Percentiles rank a stretch among this genome's conserved stretches.
phyloP scores from a whole-genome alignment of 2,329 filamentous ascomycete genomes.

The Colletotrichum costaricense region DNA sequence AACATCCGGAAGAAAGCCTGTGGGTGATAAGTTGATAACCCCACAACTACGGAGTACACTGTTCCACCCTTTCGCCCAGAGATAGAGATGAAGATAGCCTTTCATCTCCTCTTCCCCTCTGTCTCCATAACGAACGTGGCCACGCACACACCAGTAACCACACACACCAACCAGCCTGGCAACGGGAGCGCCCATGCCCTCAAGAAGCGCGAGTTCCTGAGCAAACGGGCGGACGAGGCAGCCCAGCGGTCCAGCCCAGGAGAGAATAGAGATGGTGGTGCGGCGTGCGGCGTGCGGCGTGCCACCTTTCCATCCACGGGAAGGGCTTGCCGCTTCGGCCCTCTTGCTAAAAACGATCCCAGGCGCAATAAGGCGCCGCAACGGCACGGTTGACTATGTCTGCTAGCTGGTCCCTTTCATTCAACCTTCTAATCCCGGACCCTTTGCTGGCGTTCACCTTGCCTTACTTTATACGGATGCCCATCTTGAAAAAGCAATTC shows the following conservation, averaged over 20 bases:
- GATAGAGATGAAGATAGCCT: background rate
- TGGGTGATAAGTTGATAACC: background rate
- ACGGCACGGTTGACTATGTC: background rate
- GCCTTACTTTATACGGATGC: background rate
- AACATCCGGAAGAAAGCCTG: background rate
- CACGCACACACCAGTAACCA: background rate
- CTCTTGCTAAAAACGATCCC: background rate
- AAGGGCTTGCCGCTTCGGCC: conserved; percentile 13
- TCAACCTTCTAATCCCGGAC: background rate
- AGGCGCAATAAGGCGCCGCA: background rate
- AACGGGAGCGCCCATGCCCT: background rate
- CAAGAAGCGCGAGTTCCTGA: background rate
- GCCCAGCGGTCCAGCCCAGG: too few relatives aligned
- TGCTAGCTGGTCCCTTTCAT: background rate
- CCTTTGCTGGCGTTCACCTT: background rate
- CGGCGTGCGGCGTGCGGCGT: background rate
- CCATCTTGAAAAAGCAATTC: background rate
- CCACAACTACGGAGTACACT: background rate
- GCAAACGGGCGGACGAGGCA: background rate
- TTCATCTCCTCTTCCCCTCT: background rate
- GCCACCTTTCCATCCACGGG: background rate
- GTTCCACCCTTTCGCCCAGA: background rate
- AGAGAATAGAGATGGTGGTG: background rate
- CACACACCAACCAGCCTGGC: background rate
- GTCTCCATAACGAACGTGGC: background rate